Evolutionary conservation across 441 rosid species (phyloP), one percentile per base, ranked within the genome.

Genomic region (Raphanus hybrid): DNA sequence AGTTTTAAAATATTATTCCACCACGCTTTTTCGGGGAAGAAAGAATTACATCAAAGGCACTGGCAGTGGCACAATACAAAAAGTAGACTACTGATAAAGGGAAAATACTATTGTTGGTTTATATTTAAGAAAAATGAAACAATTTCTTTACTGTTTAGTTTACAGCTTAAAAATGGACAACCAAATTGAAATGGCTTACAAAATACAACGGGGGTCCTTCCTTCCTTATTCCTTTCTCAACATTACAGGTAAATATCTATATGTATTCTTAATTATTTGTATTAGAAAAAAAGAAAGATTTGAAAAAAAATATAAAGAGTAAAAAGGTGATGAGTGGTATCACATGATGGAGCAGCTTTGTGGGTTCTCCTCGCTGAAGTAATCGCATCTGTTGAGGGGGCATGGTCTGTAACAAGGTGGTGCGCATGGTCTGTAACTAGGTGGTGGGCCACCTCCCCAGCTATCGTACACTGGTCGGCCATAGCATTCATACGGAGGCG

Each of bases 341-440:
- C 67, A 90, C 92, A 90, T 87, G 82, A 88, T 75, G 55, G 80
- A 59, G 81, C 95, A 90, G 23, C 83, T 81, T 7, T 81, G 26
- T 0, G 90, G 84, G 76, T 86, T 84, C 12, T 90, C 95, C 63
- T 90, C 91, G 35, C 80, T 73, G 61, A 88, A 66, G 68, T 83
- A 86, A 43, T 71, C 85, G 11, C 88, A 80, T 27, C 82, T 73
- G 7, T 64, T 70, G 59, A 43, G 66, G 58, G 68, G 73, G 61
- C 79, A 75, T 4, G 69, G 64, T 11, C 85, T 35, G 59, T 67
- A 64, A 2, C 35, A 8, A 6, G 78, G 77, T 4, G 85, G 83
- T 3, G 84, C 82, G 3, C 89, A 75, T 4, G 69, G 69, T 10
- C 84, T 34, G 58, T 67, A 63, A 2, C 34, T 6, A 6, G 78